These are phyloP conservation scores for Dianthus caryophyllus DNA, from an alignment of 148 eudicot genomes.

Conservation along the genomic window DNA sequence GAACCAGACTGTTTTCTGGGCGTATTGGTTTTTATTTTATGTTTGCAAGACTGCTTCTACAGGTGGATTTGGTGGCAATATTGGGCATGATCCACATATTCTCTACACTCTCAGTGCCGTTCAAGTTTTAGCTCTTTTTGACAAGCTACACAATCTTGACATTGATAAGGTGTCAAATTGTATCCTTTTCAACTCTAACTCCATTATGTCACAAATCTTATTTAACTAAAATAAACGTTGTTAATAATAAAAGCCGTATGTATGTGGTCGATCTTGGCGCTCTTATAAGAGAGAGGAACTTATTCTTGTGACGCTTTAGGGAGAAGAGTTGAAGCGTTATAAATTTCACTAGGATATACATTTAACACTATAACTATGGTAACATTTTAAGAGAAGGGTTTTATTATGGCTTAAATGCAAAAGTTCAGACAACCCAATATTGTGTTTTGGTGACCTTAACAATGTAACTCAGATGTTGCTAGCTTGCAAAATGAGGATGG, in stretches of 20 bases:
- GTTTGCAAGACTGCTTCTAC: conserved; percentile 21
- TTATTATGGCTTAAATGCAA: background rate
- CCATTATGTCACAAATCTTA: background rate
- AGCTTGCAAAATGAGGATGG: conserved; percentile 90
- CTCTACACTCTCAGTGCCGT: conserved; percentile 87
- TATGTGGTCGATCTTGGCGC: background rate
- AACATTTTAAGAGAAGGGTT: background rate
- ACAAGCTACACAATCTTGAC: conserved; percentile 65
- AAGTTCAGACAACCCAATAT: conserved; percentile 1
- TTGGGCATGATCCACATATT: conserved; percentile 91
- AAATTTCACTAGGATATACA: no score
- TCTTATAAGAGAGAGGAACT: background rate
- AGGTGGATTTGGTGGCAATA: conserved; percentile 97
- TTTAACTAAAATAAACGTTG: background rate
- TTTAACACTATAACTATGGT: no score
- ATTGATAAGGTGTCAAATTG: conserved; percentile 70
- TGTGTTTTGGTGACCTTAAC: conserved; percentile 34
- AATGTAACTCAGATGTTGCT: conserved; percentile 50
- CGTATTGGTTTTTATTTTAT: background rate
- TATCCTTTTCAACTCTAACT: conserved; percentile 49
- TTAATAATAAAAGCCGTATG: background rate
- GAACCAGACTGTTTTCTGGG: background rate
- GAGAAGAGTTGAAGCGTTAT: background rate
- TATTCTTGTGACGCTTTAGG: background rate
- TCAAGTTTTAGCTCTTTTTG: conserved; percentile 83